Evolutionary conservation across 139 green algal genomes (phyloP), one percentile per base, ranked within the genome.

Genomic region (Tetratostichococcus sp.): DNA sequence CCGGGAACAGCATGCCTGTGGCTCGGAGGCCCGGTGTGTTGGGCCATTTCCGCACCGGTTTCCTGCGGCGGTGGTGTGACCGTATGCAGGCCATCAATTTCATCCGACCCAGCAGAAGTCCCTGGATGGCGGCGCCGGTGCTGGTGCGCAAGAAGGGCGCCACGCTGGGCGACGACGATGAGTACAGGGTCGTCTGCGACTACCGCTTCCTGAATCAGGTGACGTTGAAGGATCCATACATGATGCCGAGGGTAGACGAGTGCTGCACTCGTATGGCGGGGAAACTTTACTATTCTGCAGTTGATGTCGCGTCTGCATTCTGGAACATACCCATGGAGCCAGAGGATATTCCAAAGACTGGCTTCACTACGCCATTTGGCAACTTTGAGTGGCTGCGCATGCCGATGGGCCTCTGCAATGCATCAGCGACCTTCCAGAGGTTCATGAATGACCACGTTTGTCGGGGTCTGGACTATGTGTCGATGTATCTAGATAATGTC

Each of bases 401-500:
- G 58, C 58, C 58, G 8, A 30, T 66, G 19, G 77, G 77, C 30
- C 74, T 82, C 31, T 5, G 50, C 25, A 71, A 35, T 28, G n/a
- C 77, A 4, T 43, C 71, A 34, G 42, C 59, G 6, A 74, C 77
- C 22, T 81, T 75, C 62, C 77, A 81, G 66, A 31, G 77, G 21
- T 32, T 81, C 31, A 77, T 81, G 77, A 28, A 73, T 43, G 23
- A 75, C 4, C 33, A 77, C 50, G 30, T 81, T 28, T 16, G 4
- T 39, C 42, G 28, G 25, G 35, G 73, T 28, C 28, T 58, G 50
- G 71, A 71, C 32, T 34, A 22, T 50, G 39, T 68, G 22, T 67
- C 30, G 14, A 67, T 69, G 1, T 85, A 77, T 31, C 35, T 85
- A 3, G 75, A 85, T 39, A 75, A 85, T 57, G 70, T 79, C 0